Base-by-base conservation (phyloP, 1,284 basidiomycete genomes). In the Calocybe gambosa region DNA sequence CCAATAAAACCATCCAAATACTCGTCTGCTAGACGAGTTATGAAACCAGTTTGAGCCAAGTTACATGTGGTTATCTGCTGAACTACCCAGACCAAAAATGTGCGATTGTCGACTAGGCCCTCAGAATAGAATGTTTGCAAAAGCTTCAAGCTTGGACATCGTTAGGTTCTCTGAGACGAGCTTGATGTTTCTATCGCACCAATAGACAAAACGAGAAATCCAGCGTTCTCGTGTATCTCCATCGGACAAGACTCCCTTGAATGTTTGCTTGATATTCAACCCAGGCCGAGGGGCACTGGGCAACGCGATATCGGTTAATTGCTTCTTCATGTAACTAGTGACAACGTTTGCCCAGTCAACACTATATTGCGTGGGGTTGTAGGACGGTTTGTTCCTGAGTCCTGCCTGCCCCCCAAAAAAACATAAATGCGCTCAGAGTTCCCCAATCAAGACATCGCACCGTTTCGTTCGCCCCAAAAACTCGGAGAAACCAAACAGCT, bases 381-480 rank as follows among this genome's bases (percentile, higher is more conserved):
- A 91, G 13, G 71, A 66, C 8, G 82, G 82, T 60, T 84, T 85
- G 56, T 85, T 85, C 34, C 82, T 75, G 34, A 83, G 61, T n/a
- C 84, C 80, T 40, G 86, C 80, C 77, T 88, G 50, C 5, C 36
- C 5, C 36, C 16, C 43, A 41, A n/a, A 42, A 19, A 13, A 38
- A 43, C 20, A 38, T 21, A 38, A 38, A 38, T 9, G 12, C 5
- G 8, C 9, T 23, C 5, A 6, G 13, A 19, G 21, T n/a, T 5
- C 2, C 5, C 12, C 19, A 19, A 8, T 38, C 5, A 20, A 7
- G 7, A 28, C 28, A 33, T 52, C 75, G 51, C 58, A 92, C 87
- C 34, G 93, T 93, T 64, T 99, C 95, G 57, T 93, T 93, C 1
- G 89, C 90, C n/a, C 95, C 96, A 45, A 95, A 82, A 0, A 94